phyloP scores from a whole-genome alignment of 1,139 yeast species.

The Suhomyces anneliseae region DNA sequence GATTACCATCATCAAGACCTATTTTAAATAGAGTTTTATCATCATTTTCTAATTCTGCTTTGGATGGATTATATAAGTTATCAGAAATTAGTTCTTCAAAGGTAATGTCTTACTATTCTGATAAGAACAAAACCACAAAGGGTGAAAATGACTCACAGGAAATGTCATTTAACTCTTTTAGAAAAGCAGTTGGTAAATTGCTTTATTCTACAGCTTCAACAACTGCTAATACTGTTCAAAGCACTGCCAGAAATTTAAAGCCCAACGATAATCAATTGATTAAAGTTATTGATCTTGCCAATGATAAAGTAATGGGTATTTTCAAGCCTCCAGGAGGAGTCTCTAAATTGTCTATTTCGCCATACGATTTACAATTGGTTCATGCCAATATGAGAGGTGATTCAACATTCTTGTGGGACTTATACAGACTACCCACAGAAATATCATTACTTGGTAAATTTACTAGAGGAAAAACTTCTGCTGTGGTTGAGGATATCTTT shows the following conservation, averaged over 20 bases:
- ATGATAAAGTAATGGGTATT: constrained; percentile 46
- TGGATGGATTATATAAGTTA: constrained; percentile 52
- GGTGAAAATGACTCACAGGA: constrained; percentile 10
- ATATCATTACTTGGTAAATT: constrained; percentile 60
- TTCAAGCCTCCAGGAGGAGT: constrained; percentile 64
- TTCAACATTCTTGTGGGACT: constrained; percentile 63
- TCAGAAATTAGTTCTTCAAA: constrained; percentile 51
- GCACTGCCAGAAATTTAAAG: constrained; percentile 24
- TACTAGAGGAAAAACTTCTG: constrained; percentile 63
- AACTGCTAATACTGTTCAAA: constrained; percentile 32
- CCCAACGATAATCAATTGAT: constrained; percentile 37
- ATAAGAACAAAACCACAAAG: constrained; percentile 11
- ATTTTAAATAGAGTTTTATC: constrained; percentile 48
- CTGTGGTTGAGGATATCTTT: constrained; percentile 48
- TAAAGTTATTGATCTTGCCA: constrained; percentile 48
- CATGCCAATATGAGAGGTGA: constrained; percentile 65
- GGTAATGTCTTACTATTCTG: constrained; percentile 37
- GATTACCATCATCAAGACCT: constrained; percentile 47
- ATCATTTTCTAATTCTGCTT: constrained; percentile 50
- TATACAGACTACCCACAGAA: constrained; percentile 51
- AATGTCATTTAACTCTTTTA: constrained; percentile 30
- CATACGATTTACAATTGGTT: constrained; percentile 59
- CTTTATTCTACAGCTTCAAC: constrained; percentile 40
- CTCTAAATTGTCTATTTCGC: constrained; percentile 60
- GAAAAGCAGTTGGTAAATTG: constrained; percentile 30